These are phyloP conservation scores for Aphanomyces stellatus DNA, from an alignment of 352 stramenopile genomes.

Conservation along the genomic window DNA sequence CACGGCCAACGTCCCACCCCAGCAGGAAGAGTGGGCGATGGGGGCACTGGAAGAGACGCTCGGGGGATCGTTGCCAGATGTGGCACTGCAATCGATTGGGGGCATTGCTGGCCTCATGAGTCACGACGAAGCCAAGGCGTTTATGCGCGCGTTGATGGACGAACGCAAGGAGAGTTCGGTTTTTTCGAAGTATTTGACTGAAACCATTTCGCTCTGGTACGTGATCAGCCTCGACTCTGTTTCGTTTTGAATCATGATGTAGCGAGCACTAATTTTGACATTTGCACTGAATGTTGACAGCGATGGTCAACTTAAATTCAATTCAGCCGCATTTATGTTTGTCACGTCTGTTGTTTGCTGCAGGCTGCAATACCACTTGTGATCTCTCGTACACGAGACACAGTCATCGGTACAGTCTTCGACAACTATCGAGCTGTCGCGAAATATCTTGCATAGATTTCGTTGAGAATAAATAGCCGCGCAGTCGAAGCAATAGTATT, in stretches of 20 bases:
- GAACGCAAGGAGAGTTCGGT: conserved; percentile 20
- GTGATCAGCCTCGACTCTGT: neutral
- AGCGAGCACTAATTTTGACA: conserved; percentile 4
- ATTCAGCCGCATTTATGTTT: too few species aligned
- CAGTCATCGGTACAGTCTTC: too few species aligned
- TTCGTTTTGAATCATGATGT: neutral
- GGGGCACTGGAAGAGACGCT: neutral
- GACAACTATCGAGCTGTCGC: too few species aligned
- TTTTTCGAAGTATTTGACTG: neutral
- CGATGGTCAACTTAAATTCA: too few species aligned
- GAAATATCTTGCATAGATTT: too few species aligned
- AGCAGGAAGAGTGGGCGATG: conserved; percentile 32
- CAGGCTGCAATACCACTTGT: too few species aligned
- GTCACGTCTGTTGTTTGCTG: too few species aligned
- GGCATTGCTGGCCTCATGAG: conserved; percentile 24
- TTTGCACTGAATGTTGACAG: too few species aligned
- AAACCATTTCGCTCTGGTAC: neutral
- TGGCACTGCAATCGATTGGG: neutral
- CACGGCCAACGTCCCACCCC: conserved; percentile 30
- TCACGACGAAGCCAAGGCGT: conserved; percentile 20
- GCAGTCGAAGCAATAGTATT: too few species aligned
- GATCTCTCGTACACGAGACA: too few species aligned
- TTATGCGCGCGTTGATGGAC: conserved; percentile 27
- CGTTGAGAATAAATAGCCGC: too few species aligned
- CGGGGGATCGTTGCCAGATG: neutral